Evolutionary conservation across 129 eudicot genomes (phyloP).

Genomic region (carrot (Daucus carota)): DNA sequence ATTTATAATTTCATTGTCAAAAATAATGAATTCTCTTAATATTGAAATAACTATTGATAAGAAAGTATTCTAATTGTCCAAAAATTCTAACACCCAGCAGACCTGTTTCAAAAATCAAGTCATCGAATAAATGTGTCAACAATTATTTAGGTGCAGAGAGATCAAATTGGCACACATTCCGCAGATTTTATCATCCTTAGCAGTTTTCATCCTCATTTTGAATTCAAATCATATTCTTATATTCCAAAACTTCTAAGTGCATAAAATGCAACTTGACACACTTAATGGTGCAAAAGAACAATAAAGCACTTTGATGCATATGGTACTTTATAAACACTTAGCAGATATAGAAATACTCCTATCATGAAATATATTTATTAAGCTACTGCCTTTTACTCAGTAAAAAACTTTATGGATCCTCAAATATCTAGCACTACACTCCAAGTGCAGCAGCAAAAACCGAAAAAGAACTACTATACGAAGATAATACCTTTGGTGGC

Average conservation of each 20-base stretch:
- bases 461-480: not conserved
- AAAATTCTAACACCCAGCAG: too few relatives aligned
- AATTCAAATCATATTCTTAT: not conserved
- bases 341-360: not conserved
- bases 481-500: slow-evolving; percentile 82
- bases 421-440: not conserved
- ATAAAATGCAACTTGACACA: not conserved
- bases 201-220: not conserved
- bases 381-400: not conserved
- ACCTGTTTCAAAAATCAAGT: too few relatives aligned
- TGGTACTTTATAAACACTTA: too few relatives aligned
- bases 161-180: not conserved
- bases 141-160: slow-evolving; percentile 3
- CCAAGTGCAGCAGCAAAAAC: not conserved
- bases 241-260: not conserved
- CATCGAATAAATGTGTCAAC: too few relatives aligned
- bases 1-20: too few relatives aligned
- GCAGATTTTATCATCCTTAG: not conserved
- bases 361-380: not conserved
- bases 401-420: not conserved
- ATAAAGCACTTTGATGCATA: not conserved
- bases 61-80: too few relatives aligned
- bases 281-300: not conserved
- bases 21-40: too few relatives aligned
- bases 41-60: too few relatives aligned